Percentiles rank a stretch among this genome's conserved stretches.
Evolutionary conservation across 331 rosid genomes (phyloP).

Genomic region (Telfairia occidentalis): DNA sequence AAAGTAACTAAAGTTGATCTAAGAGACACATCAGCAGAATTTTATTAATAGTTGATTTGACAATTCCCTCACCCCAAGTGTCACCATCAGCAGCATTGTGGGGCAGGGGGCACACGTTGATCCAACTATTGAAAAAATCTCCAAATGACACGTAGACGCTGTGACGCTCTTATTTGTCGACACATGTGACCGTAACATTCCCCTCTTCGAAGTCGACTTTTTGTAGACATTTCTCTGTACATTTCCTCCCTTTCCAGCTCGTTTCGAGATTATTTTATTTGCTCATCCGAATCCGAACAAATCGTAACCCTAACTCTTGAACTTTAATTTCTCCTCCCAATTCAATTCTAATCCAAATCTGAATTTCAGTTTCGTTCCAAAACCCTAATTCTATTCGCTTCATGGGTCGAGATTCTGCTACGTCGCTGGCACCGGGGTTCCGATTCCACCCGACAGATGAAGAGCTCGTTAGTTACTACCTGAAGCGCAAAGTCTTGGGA

Average conservation of each 20-base stretch:
- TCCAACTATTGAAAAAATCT: background rate
- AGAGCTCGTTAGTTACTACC: slow-evolving; percentile 65
- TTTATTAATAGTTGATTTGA: background rate
- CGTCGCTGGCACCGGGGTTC: slow-evolving; percentile 69
- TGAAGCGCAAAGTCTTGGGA: slow-evolving; percentile 54
- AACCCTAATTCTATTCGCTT: background rate
- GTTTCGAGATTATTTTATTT: background rate
- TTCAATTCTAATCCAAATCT: slow-evolving; percentile 2
- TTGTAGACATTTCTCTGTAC: background rate
- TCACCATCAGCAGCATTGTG: background rate
- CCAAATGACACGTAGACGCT: background rate
- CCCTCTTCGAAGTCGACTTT: background rate
- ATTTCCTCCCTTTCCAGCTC: background rate
- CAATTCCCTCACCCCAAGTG: background rate
- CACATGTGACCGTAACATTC: background rate
- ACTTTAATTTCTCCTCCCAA: background rate
- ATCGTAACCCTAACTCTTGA: slow-evolving; percentile 3
- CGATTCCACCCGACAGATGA: slow-evolving; percentile 96
- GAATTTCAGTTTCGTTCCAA: background rate
- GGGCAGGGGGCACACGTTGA: background rate
- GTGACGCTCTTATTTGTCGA: background rate
- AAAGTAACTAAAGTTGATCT: background rate
- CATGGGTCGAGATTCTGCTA: slow-evolving; percentile 36
- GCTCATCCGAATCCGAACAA: background rate
- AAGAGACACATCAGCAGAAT: background rate